Evolutionary conservation across 495 filamentous ascomycete genomes (phyloP).

Genomic region (Gamarada debralockiae): DNA sequence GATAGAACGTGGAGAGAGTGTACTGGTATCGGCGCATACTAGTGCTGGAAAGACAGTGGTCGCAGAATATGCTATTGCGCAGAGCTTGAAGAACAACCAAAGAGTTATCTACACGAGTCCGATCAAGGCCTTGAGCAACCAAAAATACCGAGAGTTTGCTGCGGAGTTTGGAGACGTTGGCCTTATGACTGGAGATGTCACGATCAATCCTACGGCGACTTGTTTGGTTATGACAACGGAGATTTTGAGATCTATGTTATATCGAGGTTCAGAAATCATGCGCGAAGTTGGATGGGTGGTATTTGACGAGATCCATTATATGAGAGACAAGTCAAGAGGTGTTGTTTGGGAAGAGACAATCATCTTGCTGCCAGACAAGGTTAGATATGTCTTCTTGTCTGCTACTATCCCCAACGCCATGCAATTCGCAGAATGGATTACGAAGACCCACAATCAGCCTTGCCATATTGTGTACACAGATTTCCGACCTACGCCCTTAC

Average conservation of each 20-base stretch:
- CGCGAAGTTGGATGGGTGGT: conserved; percentile 96
- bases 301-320: conserved; percentile 98
- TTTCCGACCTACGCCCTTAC: conserved; percentile 91
- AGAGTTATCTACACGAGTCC: conserved; percentile 99
- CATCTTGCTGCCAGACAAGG: conserved; percentile 94
- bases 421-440: conserved; percentile 99
- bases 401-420: conserved; percentile 99
- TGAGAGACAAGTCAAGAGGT: conserved; percentile 89
- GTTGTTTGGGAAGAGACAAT: conserved; percentile 99
- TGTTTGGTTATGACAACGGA: conserved; percentile 99
- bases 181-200: conserved; percentile 98
- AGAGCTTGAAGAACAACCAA: conserved; percentile 94
- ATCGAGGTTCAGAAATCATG: conserved; percentile 98
- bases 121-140: conserved; percentile 97
- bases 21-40: conserved; percentile 94
- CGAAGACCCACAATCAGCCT: conserved; percentile 92
- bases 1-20: conserved; percentile 92
- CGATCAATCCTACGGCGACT: conserved; percentile 96
- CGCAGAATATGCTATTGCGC: conserved; percentile 96
- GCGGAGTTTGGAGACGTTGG: conserved; percentile 96
- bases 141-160: conserved; percentile 95
- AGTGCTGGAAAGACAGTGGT: conserved; percentile 98
- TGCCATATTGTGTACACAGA: conserved; percentile 99
- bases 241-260: conserved; percentile 98
- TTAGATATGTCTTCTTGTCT: conserved; percentile 95